These are phyloP conservation scores for Neoboletus brunneissimus DNA, from an alignment of 768 basidiomycete genomes.

Conservation along the genomic window DNA sequence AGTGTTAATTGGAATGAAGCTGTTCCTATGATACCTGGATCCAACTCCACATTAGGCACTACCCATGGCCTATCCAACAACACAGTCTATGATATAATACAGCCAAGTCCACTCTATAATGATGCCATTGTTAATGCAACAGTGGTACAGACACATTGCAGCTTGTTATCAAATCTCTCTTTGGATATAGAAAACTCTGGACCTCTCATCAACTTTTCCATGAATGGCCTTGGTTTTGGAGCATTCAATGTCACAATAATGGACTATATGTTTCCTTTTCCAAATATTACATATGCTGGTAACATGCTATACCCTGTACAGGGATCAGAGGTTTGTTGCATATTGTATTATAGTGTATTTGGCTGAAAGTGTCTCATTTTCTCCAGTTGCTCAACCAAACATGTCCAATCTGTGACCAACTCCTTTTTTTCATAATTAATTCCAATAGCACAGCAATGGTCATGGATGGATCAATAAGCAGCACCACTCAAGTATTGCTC, in stretches of 20 bases:
- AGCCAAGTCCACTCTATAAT: background rate
- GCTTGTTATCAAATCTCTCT: background rate
- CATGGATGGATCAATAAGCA: background rate
- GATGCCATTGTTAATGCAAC: background rate
- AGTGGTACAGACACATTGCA: background rate
- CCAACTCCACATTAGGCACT: rapidly evolving
- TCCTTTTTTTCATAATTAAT: background rate
- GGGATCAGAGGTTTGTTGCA: background rate
- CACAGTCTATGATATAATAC: background rate
- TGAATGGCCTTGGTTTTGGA: background rate
- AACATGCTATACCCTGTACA: background rate
- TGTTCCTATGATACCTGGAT: background rate
- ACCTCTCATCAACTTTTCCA: background rate
- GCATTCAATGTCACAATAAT: background rate
- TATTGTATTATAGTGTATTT: background rate
- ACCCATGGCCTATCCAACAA: background rate
- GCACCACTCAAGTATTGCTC: too few species aligned
- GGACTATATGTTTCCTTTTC: too few species aligned
- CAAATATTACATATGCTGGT: background rate
- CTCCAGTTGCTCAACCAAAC: background rate
- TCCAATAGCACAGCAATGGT: background rate
- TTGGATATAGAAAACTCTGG: background rate
- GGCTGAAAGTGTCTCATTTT: background rate
- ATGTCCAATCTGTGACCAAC: background rate
- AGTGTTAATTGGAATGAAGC: background rate